Evolutionary conservation across 1,139 yeast species (phyloP).

Genomic region (Blastobotrys capitulatus): DNA sequence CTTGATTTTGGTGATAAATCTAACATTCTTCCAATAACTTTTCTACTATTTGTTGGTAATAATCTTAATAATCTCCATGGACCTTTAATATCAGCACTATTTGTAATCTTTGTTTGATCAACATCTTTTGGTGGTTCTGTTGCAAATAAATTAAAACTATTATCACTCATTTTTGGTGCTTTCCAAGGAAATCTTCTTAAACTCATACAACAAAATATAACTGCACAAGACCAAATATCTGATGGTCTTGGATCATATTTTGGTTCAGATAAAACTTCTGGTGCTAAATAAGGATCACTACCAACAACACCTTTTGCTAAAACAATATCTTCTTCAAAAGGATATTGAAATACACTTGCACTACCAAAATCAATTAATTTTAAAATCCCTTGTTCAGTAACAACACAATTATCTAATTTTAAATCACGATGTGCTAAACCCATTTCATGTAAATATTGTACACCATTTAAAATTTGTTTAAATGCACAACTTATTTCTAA

Average conservation of each 20-base stretch:
- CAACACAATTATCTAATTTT: slow-evolving; percentile 91
- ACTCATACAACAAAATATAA: slow-evolving; percentile 94
- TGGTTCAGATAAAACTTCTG: slow-evolving; percentile 73
- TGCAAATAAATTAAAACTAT: slow-evolving; percentile 69
- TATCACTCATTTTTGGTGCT: slow-evolving; percentile 82
- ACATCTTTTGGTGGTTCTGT: slow-evolving; percentile 30
- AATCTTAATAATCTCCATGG: slow-evolving; percentile 86
- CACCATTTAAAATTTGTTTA: slow-evolving; percentile 81
- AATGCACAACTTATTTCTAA: slow-evolving; percentile 86
- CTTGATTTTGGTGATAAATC: slow-evolving; percentile 62
- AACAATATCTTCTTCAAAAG: slow-evolving; percentile 73
- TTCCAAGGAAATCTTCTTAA: slow-evolving; percentile 96
- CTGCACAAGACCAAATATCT: slow-evolving; percentile 94
- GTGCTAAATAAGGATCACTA: slow-evolving; percentile 96
- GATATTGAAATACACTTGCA: slow-evolving; percentile 90
- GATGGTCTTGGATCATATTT: slow-evolving; percentile 90
- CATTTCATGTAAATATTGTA: slow-evolving; percentile 71
- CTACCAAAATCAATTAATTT: slow-evolving; percentile 95
- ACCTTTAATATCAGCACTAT: slow-evolving; percentile 42
- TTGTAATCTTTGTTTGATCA: slow-evolving; percentile 12
- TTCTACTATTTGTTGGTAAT: slow-evolving; percentile 81
- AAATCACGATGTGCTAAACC: slow-evolving; percentile 96
- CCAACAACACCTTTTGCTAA: slow-evolving; percentile 94
- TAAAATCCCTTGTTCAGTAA: slow-evolving; percentile 76
- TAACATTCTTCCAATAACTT: slow-evolving; percentile 69